Percentiles rank a stretch among this genome's conserved stretches.
Conservation (phyloP, 176 grass and related monocot species). For the Cenchrus purpureus region DNA sequence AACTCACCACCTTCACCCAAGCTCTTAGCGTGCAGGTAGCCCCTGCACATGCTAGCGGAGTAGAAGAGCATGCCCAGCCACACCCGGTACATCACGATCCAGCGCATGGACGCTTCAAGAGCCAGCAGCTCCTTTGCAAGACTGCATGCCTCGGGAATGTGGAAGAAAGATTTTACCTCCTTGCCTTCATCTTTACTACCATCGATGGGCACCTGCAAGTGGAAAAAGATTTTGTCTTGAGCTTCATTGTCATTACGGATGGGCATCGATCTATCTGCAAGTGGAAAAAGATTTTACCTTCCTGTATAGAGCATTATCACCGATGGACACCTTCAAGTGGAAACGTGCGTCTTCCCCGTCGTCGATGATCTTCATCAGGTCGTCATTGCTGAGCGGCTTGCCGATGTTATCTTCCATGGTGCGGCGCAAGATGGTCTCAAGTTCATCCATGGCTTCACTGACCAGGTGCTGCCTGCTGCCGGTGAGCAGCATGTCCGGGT, state of each 20-base stretch:
- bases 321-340: no score
- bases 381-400: background rate
- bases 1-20: no score
- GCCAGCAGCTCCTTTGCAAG: background rate
- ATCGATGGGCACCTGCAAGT: no score
- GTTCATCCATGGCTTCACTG: background rate
- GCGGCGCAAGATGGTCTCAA: rapidly evolving
- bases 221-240: no score
- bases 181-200: background rate
- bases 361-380: no score
- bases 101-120: background rate
- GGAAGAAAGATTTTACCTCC: no score
- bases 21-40: background rate
- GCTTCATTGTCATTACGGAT: no score
- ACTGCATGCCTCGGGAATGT: background rate
- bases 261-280: no score
- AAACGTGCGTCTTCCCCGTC: no score
- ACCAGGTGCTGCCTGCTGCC: background rate
- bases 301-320: no score
- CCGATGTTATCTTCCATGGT: no score
- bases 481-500: constrained; percentile 4
- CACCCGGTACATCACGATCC: background rate
- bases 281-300: no score
- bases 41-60: constrained; percentile 6
- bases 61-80: constrained; percentile 31